These are phyloP conservation scores for Naganishia cerealis DNA, from an alignment of 1,284 basidiomycete genomes.

Conservation along the genomic window DNA sequence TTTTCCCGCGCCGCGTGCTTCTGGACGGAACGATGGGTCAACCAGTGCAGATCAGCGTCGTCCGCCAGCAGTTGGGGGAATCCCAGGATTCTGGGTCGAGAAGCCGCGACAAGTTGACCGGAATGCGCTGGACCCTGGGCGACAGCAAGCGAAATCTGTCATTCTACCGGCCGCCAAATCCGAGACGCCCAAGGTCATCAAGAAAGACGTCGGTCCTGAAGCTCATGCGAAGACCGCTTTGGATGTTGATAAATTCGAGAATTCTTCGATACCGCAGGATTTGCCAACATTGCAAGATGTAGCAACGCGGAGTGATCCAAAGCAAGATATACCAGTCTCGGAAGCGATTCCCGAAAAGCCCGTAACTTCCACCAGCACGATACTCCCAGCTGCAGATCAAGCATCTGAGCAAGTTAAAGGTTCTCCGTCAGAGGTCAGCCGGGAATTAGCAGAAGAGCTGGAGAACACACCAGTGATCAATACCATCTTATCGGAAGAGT, in stretches of 20 bases:
- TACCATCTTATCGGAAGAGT: background rate
- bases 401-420: background rate
- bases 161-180: background rate
- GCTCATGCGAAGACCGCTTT: background rate
- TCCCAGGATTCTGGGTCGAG: conserved; percentile 25
- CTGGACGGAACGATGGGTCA: too few relatives aligned
- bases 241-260: background rate
- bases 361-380: background rate
- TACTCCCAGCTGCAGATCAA: background rate
- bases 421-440: background rate
- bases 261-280: background rate
- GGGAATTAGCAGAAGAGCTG: background rate
- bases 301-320: background rate
- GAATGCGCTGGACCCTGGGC: background rate
- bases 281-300: background rate
- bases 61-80: background rate
- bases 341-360: background rate
- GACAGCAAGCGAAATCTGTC: background rate
- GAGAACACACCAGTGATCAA: background rate
- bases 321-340: background rate
- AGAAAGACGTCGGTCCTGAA: background rate
- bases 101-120: background rate
- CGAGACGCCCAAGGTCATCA: background rate
- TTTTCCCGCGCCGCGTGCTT: conserved; percentile 30
- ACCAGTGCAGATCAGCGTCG: too few relatives aligned